Evolutionary conservation across 495 filamentous ascomycete species (phyloP), one percentile per base, ranked within the genome.

Genomic region (Penicillium antarcticum): DNA sequence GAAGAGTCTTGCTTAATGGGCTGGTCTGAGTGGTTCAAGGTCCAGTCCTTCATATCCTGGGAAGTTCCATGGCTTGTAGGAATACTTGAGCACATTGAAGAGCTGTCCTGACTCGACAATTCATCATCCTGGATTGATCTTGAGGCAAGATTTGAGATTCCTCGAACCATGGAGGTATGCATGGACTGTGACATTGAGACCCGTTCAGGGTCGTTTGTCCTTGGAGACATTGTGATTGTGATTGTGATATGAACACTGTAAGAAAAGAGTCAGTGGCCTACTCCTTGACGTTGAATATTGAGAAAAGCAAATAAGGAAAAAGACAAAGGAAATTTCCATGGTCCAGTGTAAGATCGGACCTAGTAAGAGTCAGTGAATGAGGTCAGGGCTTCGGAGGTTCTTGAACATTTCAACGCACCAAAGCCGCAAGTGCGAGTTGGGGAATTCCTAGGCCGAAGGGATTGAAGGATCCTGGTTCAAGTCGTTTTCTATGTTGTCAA

Each of bases 41-140:
- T 59, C 73, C 73, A 77, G 42, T 69, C 59, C 55, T 72, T 69
- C 51, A 75, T 61, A 24, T 72, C 71, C 59, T 63, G 61, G 51
- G 63, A 47, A 23, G 52, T 67, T 66, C 69, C 70, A 62, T 65
- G 64, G 62, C 51, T 58, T 53, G 69, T 63, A 51, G 60, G 60
- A 37, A 69, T 55, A 60, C 59, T 69, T 51, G 72, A 75, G 65
- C 67, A 70, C 53, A 75, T 65, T 52, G 70, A 70, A 46, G 69
- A 70, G 56, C 56, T 69, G 62, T 73, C 72, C 61, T 72, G 73
- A 68, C 65, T 73, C 40, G 67, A 72, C 53, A 75, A 54, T 56
- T 75, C 71, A 74, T 75, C 71, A 75, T 74, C 73, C 72, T 71
- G 71, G 68, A 68, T 48, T 54, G 61, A 52, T 65, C 67, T 68